These are phyloP conservation scores for Paramecium caudatum DNA, from an alignment of 73 alveolate genomes.

Conservation along the genomic window DNA sequence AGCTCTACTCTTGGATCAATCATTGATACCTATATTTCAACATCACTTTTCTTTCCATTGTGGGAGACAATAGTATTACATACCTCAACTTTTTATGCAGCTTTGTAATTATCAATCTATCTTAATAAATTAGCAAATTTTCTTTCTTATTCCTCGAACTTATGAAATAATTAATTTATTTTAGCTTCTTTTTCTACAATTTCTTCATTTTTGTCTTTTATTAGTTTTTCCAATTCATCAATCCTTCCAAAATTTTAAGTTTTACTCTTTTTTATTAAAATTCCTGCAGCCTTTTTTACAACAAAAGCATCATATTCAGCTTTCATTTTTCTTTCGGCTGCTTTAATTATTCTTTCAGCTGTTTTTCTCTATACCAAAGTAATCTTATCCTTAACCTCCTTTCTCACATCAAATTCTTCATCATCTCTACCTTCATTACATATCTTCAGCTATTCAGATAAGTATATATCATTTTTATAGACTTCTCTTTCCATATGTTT, in stretches of 20 bases:
- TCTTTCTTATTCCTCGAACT: conserved; percentile 15
- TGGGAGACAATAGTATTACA: background rate
- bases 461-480: conserved; percentile 32
- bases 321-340: conserved; percentile 39
- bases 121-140: conserved; percentile 42
- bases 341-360: conserved; percentile 57
- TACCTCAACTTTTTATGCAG: background rate
- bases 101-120: conserved; percentile 41
- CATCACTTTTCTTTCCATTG: background rate
- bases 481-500: conserved; percentile 42
- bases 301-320: conserved; percentile 56
- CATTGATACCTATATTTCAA: conserved; percentile 38
- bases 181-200: conserved; percentile 55
- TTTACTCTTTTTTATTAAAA: conserved; percentile 9
- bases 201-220: conserved; percentile 30
- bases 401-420: background rate
- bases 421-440: conserved; percentile 19
- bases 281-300: conserved; percentile 26
- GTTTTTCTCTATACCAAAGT: conserved; percentile 21
- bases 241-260: background rate
- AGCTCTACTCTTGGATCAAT: conserved; percentile 4
- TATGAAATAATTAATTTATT: background rate
- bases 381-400: conserved; percentile 47
- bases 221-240: conserved; percentile 59
- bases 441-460: background rate